A percentile compares a stretch with the other conserved stretches of the same genome.
Conservation (phyloP, 257 asterid species). For the Primulina tabacum region DNA sequence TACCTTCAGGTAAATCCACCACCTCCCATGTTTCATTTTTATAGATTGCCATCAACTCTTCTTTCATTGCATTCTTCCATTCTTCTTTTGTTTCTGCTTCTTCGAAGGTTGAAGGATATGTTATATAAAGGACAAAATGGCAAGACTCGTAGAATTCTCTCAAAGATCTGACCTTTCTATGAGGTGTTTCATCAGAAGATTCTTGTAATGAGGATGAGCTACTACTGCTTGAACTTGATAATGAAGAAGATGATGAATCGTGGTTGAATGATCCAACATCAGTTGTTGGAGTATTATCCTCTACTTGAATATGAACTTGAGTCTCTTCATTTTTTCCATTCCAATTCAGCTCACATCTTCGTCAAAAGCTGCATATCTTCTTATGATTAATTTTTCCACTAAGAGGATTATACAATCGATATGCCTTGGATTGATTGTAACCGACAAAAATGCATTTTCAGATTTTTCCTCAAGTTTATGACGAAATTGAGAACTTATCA, state of each 20-base stretch:
- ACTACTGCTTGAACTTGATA: not conserved
- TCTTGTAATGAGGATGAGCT: not conserved
- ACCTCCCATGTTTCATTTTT: not conserved
- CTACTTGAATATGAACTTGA: no score
- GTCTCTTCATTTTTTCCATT: not conserved
- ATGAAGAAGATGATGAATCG: not conserved
- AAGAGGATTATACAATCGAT: not conserved
- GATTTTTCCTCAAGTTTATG: not conserved
- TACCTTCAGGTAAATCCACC: no score
- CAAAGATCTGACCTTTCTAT: not conserved
- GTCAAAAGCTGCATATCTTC: not conserved
- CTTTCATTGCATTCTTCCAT: constrained; percentile 2
- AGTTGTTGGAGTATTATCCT: not conserved
- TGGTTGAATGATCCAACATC: no score
- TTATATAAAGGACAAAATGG: no score
- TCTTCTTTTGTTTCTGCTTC: not conserved
- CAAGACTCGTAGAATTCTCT: not conserved
- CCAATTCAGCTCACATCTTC: not conserved
- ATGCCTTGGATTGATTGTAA: constrained; percentile 13
- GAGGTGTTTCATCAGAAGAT: not conserved
- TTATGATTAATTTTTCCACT: constrained; percentile 1
- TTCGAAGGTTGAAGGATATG: not conserved
- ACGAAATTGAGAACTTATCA: not conserved
- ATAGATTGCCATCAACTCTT: not conserved
- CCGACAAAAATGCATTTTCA: not conserved